Base-by-base conservation (phyloP, 2,329 filamentous ascomycete genomes). In the Sarocladium strictum region DNA sequence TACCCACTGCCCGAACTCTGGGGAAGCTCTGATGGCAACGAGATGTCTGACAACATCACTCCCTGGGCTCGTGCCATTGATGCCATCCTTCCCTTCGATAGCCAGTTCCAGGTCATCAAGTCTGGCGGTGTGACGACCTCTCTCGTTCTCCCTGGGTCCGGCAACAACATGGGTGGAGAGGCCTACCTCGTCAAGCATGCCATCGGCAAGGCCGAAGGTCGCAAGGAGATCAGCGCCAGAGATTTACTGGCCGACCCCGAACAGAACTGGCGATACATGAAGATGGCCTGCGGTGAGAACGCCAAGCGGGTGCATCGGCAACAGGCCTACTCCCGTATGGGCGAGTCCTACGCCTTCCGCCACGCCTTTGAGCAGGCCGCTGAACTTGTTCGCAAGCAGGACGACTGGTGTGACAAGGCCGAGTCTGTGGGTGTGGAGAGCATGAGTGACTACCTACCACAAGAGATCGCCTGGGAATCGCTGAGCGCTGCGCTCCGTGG, bases 221-320 rank as follows among this genome's bases (percentile, higher is more conserved):
- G 85, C 21, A 70, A 75, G 15, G 85, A 88, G 65, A 77, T 85
- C 41, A 86, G 83, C 53, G 81, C 80, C 2, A 69, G 74, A 23
- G 80, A 86, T 59, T 76, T 88, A 72, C 72, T 88, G 10, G 85
- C 85, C 1, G 83, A 87, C 53, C 84, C 84, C 0, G 49, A 52
- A 21, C 27, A 33, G 27, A 37, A 33, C 19, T 86, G 84, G 80
- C 76, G 86, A 19, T 89, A 86, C 66, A 86, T 89, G 76, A 89
- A 89, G 71, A 89, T 89, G 85, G 86, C 86, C 0, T 89, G 85
- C 59, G 85, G 85, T 33, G 85, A 89, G 68, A 89, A 89, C 61
- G 72, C 85, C 1, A 87, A 87, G 69, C 70, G 76, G 1, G 70
- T 82, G 1, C 85, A 87, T 57, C 73, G 76, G 53, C 10, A 52